Conservation (phyloP, 2,329 filamentous ascomycete species). For the Xylaria sp. region DNA sequence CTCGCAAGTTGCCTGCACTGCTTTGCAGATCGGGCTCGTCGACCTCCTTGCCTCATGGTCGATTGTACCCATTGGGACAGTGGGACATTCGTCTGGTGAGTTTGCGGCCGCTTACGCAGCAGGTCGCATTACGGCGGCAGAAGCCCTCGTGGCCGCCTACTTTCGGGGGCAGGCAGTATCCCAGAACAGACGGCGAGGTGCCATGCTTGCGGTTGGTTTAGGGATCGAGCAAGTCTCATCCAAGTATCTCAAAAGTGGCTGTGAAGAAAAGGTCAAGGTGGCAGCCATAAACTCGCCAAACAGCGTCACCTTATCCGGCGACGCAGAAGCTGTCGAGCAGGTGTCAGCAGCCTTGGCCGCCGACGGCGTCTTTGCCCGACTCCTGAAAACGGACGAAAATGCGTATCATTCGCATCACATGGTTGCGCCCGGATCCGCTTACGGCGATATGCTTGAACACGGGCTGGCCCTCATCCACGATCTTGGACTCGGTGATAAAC, state of each 20-base stretch:
- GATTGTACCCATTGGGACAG: constrained; percentile 39
- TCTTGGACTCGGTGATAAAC: neutral
- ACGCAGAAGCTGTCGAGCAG: constrained; percentile 45
- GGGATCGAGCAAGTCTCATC: constrained; percentile 28
- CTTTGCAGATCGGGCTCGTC: constrained; percentile 47
- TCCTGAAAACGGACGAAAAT: constrained; percentile 42
- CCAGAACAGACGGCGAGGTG: constrained; percentile 17
- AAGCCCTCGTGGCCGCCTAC: constrained; percentile 33
- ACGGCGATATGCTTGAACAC: constrained; percentile 12
- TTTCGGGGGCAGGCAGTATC: constrained; percentile 29
- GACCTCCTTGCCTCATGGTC: constrained; percentile 42
- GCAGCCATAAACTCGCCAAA: constrained; percentile 45
- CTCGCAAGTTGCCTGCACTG: constrained; percentile 46
- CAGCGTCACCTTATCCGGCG: constrained; percentile 53
- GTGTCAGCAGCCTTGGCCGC: constrained; percentile 45
- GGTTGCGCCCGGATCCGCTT: constrained; percentile 44
- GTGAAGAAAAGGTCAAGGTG: constrained; percentile 39
- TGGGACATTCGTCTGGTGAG: constrained; percentile 45
- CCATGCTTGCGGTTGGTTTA: constrained; percentile 40
- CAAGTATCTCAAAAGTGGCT: constrained; percentile 38
- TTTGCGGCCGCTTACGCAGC: constrained; percentile 49
- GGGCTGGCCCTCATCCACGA: neutral
- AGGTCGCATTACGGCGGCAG: constrained; percentile 28
- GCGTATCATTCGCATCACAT: constrained; percentile 46
- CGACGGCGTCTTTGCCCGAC: constrained; percentile 50